Conservation (phyloP, 495 filamentous ascomycete genomes). For the Parathielavia hyrcaniae region DNA sequence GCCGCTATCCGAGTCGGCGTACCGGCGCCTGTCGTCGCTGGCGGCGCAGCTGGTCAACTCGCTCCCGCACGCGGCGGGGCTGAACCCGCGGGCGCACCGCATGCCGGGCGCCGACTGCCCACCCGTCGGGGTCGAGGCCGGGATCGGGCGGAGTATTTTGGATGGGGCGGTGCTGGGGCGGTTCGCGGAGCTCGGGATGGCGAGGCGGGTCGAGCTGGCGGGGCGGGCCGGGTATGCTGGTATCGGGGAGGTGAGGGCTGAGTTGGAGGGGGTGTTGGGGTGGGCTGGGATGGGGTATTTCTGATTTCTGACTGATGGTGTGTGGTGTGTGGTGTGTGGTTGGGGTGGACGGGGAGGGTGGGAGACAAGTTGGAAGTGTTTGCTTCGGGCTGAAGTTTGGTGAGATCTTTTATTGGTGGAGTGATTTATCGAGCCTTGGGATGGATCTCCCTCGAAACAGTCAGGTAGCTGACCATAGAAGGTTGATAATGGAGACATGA, state of each 20-base stretch:
- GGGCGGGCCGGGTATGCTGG: slow-evolving; percentile 45
- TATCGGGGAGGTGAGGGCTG: slow-evolving; percentile 40
- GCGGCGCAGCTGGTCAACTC: slow-evolving; percentile 69
- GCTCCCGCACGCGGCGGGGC: slow-evolving; percentile 66
- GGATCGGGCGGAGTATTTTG: slow-evolving; percentile 45
- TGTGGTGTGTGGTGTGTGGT: too few relatives aligned
- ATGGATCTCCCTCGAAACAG: too few relatives aligned
- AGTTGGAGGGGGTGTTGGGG: slow-evolving; percentile 33
- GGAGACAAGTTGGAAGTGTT: too few relatives aligned
- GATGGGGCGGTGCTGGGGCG: slow-evolving; percentile 49
- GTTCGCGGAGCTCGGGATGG: slow-evolving; percentile 65
- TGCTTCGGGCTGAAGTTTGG: too few relatives aligned
- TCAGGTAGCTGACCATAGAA: too few relatives aligned
- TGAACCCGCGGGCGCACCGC: slow-evolving; percentile 78
- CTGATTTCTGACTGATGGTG: too few relatives aligned
- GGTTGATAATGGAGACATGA: too few relatives aligned
- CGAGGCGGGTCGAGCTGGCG: slow-evolving; percentile 62
- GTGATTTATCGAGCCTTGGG: too few relatives aligned
- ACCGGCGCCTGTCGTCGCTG: slow-evolving; percentile 77
- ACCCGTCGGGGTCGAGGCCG: slow-evolving; percentile 41
- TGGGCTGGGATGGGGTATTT: slow-evolving; percentile 36
- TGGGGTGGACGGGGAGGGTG: too few relatives aligned
- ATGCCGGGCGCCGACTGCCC: slow-evolving; percentile 32
- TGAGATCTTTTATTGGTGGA: too few relatives aligned
- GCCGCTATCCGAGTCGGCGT: slow-evolving; percentile 68